Evolutionary conservation across 371 early-diverging fungal species (phyloP).

Genomic region (Catenaria anguillulae): DNA sequence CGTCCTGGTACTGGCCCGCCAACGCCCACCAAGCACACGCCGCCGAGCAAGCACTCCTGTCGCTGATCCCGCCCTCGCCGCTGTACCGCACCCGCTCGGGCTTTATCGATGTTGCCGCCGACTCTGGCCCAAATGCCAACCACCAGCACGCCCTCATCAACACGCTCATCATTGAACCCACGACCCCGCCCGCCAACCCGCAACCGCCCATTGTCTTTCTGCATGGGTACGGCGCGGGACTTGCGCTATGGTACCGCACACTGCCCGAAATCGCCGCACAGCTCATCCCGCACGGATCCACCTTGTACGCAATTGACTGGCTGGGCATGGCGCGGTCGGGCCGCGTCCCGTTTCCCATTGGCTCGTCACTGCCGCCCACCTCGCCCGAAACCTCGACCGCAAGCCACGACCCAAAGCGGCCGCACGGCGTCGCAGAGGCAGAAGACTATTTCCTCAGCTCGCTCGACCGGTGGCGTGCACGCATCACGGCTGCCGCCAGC

Average conservation of each 20-base stretch:
- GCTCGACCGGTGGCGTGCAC: conserved; percentile 75
- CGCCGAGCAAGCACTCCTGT: not conserved
- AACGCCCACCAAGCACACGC: not conserved
- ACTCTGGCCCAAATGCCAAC: not conserved
- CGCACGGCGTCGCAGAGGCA: conserved; percentile 26
- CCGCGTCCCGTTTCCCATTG: conserved; percentile 19
- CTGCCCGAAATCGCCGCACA: not conserved
- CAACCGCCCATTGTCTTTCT: not conserved
- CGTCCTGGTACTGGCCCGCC: conserved; percentile 5
- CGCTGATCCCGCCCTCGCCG: not conserved
- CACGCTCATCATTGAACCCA: conserved; percentile 7
- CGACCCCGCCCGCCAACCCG: too few relatives aligned
- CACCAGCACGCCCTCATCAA: conserved; percentile 5
- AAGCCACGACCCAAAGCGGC: not conserved
- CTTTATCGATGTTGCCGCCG: not conserved
- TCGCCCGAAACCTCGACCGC: not conserved
- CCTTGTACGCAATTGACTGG: conserved; percentile 12
- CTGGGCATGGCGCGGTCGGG: conserved; percentile 26
- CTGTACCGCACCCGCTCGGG: not conserved
- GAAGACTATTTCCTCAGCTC: conserved; percentile 82
- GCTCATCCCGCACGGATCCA: conserved; percentile 5
- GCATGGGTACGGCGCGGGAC: conserved; percentile 11
- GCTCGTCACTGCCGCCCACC: too few relatives aligned
- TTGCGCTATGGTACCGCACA: conserved; percentile 7
- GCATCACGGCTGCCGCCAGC: too few relatives aligned